These are phyloP conservation scores for Fusarium irregulare DNA, from an alignment of 2,329 filamentous ascomycete species.

Conservation along the genomic window DNA sequence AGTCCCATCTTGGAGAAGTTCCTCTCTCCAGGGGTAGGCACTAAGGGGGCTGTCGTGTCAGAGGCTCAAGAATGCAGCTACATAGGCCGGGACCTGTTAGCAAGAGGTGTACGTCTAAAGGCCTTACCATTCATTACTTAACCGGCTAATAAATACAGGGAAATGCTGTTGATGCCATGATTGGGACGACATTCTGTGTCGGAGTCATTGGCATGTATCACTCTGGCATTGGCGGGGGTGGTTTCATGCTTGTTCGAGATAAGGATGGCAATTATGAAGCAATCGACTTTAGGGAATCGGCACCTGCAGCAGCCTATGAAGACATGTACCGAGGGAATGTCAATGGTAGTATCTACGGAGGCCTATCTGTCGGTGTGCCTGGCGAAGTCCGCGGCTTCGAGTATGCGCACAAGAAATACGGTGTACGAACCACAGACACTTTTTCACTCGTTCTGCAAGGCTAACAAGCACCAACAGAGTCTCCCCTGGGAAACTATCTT, in stretches of 20 bases:
- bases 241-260: conserved; percentile 85
- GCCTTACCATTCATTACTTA: background rate
- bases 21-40: conserved; percentile 29
- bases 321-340: conserved; percentile 86
- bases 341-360: conserved; percentile 74
- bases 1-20: conserved; percentile 25
- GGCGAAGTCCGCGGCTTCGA: conserved; percentile 83
- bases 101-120: conserved; percentile 58
- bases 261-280: conserved; percentile 82
- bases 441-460: background rate
- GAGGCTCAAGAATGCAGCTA: conserved; percentile 76
- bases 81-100: conserved; percentile 73
- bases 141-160: conserved; percentile 56
- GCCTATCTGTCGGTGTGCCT: conserved; percentile 77
- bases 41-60: conserved; percentile 73
- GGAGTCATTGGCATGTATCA: conserved; percentile 83
- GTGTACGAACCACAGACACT: conserved; percentile 54
- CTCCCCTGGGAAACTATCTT: conserved; percentile 79
- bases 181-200: conserved; percentile 79
- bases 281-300: conserved; percentile 90
- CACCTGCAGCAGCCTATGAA: conserved; percentile 81
- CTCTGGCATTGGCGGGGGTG: conserved; percentile 87
- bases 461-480: conserved; percentile 46
- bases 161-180: conserved; percentile 80
- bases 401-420: conserved; percentile 79